Evolutionary conservation across 768 basidiomycete genomes (phyloP), one percentile per base, ranked within the genome.

Genomic region (Melanogaster broomeanus): DNA sequence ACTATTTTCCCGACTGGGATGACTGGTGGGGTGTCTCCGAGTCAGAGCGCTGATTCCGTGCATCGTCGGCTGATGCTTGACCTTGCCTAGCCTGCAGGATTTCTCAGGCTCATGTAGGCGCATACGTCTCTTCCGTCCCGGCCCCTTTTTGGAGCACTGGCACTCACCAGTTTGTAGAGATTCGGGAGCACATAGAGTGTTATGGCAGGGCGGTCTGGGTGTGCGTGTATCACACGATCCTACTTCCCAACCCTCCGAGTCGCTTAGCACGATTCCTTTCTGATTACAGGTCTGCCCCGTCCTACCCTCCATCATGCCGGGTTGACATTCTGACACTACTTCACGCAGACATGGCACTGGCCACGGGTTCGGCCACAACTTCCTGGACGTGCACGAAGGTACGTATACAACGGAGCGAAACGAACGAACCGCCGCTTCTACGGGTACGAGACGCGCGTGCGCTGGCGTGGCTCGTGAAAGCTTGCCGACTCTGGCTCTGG

Each of bases 291-390:
- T 83, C 56, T 51, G 61, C 45, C 21, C 18, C n/a, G n/a, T n/a
- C n/a, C n/a, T n/a, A 25, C 4, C 48, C 34, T 53, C 35, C 37
- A 10, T 19, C 28, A 33, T 15, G 12, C 46, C 3, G 25, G 57
- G 49, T 38, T 33, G n/a, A n/a, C n/a, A n/a, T 34, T 47, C 33
- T 51, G n/a, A 53, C 31, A 15, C 35, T 46, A 47, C 57, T 28
- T 33, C 28, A 56, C 37, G 7, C 46, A 88, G 93, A 53, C 94
- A 97, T 55, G 90, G 92, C 5, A 97, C 95, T 18, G 93, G 93
- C 0, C 96, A 98, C 60, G 96, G 97, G 30, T 89, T 99, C 30
- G 96, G 96, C 0, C 87, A 90, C n/a, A n/a, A n/a, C 58, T 98
- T 88, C 73, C 71, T 98, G 48, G 96, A 97, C 54, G 95, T 98